Conservation (phyloP, 2,329 filamentous ascomycete genomes). For the Pestalotiopsis sp. region DNA sequence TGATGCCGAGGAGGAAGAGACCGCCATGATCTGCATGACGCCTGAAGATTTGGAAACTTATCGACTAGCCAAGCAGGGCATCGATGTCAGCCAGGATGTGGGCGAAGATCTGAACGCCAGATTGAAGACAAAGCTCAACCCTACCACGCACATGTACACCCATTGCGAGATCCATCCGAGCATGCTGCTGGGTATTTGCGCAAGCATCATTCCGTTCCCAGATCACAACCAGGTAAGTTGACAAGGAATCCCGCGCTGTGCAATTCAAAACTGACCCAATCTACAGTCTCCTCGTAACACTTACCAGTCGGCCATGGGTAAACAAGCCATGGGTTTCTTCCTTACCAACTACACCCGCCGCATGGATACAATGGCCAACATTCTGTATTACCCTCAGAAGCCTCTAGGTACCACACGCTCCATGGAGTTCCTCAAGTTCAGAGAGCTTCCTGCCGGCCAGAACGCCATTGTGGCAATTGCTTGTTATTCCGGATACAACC, state of each 20-base stretch:
- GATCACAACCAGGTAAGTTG: slow-evolving; percentile 85
- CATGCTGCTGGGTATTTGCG: slow-evolving; percentile 98
- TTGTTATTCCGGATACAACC: slow-evolving; percentile 98
- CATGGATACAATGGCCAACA: slow-evolving; percentile 99
- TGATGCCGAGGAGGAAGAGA: slow-evolving; percentile 97
- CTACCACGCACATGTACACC: slow-evolving; percentile 88
- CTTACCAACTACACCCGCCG: slow-evolving; percentile 94
- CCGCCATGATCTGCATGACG: slow-evolving; percentile 98
- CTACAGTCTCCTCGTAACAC: slow-evolving; percentile 91
- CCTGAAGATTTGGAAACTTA: slow-evolving; percentile 89
- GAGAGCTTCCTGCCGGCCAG: slow-evolving; percentile 93
- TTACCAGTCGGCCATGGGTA: slow-evolving; percentile 99
- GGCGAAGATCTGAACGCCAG: slow-evolving; percentile 76
- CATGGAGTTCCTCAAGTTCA: slow-evolving; percentile 99
- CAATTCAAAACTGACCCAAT: slow-evolving; percentile 32
- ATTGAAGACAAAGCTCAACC: slow-evolving; percentile 85
- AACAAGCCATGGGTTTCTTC: slow-evolving; percentile 99
- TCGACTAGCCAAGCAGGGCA: slow-evolving; percentile 68
- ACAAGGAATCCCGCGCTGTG: too few relatives aligned
- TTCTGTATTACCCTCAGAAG: slow-evolving; percentile 98
- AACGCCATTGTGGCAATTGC: slow-evolving; percentile 98
- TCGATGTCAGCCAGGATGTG: slow-evolving; percentile 62
- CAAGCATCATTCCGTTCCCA: slow-evolving; percentile 98
- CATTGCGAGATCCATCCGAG: slow-evolving; percentile 99
- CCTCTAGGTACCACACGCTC: slow-evolving; percentile 93